These are phyloP conservation scores for Coelastrella sp. DNA, from an alignment of 139 green algal species.

Conservation along the genomic window DNA sequence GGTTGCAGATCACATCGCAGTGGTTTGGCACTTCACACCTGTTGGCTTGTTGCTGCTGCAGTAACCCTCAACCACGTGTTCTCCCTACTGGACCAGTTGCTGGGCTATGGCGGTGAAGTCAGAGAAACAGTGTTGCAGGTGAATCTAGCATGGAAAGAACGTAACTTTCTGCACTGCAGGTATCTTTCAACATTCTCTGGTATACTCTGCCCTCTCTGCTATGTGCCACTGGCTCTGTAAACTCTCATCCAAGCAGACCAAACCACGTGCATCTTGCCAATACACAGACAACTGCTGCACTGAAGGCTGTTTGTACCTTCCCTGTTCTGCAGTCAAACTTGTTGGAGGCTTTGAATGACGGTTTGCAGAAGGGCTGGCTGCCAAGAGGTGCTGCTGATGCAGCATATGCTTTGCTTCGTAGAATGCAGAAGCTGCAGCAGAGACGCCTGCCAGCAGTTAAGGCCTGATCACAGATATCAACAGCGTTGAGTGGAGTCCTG, in stretches of 20 bases:
- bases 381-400: not conserved
- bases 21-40: not conserved
- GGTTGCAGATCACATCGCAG: not conserved
- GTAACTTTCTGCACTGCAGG: not conserved
- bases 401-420: not conserved
- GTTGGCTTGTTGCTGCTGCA: not conserved
- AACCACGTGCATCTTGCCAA: too few species aligned
- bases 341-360: not conserved
- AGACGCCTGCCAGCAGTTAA: not conserved
- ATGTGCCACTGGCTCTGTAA: too few species aligned
- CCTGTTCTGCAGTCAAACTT: constrained; percentile 17
- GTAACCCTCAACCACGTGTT: constrained; percentile 9
- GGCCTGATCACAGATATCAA: too few species aligned
- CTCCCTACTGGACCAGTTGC: constrained; percentile 10
- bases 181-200: not conserved
- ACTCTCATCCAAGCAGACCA: too few species aligned
- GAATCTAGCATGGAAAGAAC: not conserved
- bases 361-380: constrained; percentile 18
- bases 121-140: not conserved
- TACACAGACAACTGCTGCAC: too few species aligned
- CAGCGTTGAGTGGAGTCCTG: too few species aligned
- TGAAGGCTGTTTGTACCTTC: not conserved
- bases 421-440: not conserved
- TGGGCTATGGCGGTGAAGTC: not conserved
- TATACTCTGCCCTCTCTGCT: too few species aligned